Evolutionary conservation across 106 monocot genomes (phyloP).

Genomic region (Agapanthus africanus): DNA sequence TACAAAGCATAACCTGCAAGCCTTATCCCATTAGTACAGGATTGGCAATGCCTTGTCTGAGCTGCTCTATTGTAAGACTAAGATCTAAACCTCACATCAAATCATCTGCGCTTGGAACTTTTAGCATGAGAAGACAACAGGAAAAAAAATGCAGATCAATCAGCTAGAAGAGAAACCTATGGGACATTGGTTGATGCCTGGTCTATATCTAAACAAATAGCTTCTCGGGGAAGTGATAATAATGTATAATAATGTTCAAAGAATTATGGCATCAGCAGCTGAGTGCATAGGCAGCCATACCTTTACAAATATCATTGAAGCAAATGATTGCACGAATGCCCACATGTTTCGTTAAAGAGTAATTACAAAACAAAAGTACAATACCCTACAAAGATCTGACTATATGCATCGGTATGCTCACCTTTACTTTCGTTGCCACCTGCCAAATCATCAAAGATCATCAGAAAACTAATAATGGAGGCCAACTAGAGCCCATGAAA

Average conservation of each 20-base stretch:
- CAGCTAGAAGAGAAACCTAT: neutral
- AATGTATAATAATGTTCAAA: neutral
- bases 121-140: neutral
- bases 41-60: neutral
- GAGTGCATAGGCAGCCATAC: neutral
- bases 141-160: neutral
- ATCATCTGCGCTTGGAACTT: neutral
- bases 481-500: neutral
- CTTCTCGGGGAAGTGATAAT: neutral
- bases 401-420: slow-evolving; percentile 28
- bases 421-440: slow-evolving; percentile 60
- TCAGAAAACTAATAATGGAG: slow-evolving; percentile 4
- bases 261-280: neutral
- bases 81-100: neutral
- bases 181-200: neutral
- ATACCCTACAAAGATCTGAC: neutral
- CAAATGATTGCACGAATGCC: no score
- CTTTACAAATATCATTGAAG: no score
- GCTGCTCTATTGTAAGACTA: neutral
- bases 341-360: no score
- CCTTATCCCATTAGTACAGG: neutral
- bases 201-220: neutral
- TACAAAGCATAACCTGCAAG: neutral
- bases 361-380: no score
- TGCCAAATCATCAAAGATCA: slow-evolving; percentile 17